A percentile compares a stretch with the other conserved stretches of the same genome.
Evolutionary conservation across 2,329 filamentous ascomycete genomes (phyloP).

Genomic region (Aspergillus udagawae): DNA sequence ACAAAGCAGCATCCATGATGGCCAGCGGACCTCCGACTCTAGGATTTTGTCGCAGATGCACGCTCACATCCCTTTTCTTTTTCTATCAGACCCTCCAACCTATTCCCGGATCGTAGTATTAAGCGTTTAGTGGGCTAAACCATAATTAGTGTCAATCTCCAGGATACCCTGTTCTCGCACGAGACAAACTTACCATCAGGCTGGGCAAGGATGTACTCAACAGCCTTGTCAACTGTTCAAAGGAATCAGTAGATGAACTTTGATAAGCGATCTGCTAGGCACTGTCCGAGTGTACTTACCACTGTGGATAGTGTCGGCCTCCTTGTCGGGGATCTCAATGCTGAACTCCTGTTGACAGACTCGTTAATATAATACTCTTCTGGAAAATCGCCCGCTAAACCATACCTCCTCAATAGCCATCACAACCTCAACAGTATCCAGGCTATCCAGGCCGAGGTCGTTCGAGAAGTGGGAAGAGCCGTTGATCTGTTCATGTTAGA

Average conservation of each 20-base stretch:
- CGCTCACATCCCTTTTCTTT: conserved; percentile 29
- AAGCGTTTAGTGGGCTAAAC: conserved; percentile 35
- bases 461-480: conserved; percentile 86
- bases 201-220: conserved; percentile 89
- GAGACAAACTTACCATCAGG: conserved; percentile 70
- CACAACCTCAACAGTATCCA: conserved; percentile 98
- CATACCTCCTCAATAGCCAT: conserved; percentile 98
- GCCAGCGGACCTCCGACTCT: conserved; percentile 29
- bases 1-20: conserved; percentile 28
- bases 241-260: conserved; percentile 15
- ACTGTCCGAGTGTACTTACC: conserved; percentile 57
- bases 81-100: conserved; percentile 31
- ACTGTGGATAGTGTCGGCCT: conserved; percentile 89
- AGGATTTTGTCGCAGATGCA: conserved; percentile 21
- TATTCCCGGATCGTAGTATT: conserved; percentile 23
- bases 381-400: conserved; percentile 7
- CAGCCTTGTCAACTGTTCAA: conserved; percentile 78
- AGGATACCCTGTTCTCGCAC: not conserved
- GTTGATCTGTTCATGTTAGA: conserved; percentile 62
- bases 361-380: conserved; percentile 11
- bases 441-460: conserved; percentile 92
- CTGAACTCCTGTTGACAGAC: conserved; percentile 60
- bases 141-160: conserved; percentile 13
- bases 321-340: conserved; percentile 98
- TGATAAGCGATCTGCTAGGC: not conserved